phyloP scores from a whole-genome alignment of 257 asterid species.

The Verbena officinalis region DNA sequence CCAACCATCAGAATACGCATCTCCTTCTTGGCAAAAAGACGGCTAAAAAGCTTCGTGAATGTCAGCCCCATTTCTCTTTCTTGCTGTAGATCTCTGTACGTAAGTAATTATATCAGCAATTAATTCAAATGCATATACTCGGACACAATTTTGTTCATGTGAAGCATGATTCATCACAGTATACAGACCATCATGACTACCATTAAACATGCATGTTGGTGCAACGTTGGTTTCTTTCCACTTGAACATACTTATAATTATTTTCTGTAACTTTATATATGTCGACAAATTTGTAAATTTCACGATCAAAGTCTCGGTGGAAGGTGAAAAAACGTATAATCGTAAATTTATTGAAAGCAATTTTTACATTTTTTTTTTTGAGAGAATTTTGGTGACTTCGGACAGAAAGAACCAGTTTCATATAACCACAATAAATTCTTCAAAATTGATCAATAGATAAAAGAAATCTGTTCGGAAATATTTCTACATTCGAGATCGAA shows the following conservation, averaged over 20 bases:
- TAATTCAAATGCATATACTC: not conserved
- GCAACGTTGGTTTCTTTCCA: not conserved
- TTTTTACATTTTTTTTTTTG: too few relatives aligned
- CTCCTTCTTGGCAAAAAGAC: slow-evolving; percentile 93
- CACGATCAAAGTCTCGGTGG: too few relatives aligned
- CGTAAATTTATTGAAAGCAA: too few relatives aligned
- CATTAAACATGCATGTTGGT: not conserved
- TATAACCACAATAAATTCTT: not conserved
- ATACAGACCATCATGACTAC: not conserved
- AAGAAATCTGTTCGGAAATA: not conserved
- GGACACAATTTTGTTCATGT: not conserved
- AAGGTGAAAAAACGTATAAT: too few relatives aligned
- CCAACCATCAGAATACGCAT: slow-evolving; percentile 94
- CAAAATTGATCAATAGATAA: not conserved
- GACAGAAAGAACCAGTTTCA: not conserved
- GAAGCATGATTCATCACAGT: not conserved
- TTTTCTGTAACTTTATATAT: too few relatives aligned
- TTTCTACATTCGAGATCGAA: not conserved
- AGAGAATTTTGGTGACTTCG: too few relatives aligned
- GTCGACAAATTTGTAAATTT: too few relatives aligned
- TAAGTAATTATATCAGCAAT: not conserved
- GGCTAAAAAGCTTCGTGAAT: slow-evolving; percentile 78
- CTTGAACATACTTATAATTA: too few relatives aligned
- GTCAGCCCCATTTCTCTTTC: slow-evolving; percentile 72
- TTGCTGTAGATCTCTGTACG: slow-evolving; percentile 40